Conservation (phyloP, 495 filamentous ascomycete species). For the Podospora fimiseda region DNA sequence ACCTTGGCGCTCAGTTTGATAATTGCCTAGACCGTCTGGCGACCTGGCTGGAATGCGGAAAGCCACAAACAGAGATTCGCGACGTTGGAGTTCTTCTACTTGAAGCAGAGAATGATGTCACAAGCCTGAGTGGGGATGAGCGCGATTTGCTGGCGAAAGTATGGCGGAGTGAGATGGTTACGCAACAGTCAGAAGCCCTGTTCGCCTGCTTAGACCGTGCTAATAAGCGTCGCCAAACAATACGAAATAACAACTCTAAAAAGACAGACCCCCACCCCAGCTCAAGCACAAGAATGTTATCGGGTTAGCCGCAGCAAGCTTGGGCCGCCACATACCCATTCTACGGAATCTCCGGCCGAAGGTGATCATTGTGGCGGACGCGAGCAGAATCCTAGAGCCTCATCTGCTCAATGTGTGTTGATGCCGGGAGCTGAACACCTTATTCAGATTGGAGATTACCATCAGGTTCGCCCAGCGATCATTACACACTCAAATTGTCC, state of each 20-base stretch:
- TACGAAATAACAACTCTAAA: slow-evolving; percentile 34
- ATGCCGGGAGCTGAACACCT: slow-evolving; percentile 64
- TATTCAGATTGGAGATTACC: slow-evolving; percentile 74
- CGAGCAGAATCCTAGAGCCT: slow-evolving; percentile 68
- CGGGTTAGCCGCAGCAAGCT: slow-evolving; percentile 67
- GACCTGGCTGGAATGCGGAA: background rate
- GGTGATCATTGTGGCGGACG: slow-evolving; percentile 71
- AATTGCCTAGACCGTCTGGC: background rate
- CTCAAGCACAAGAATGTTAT: slow-evolving; percentile 61
- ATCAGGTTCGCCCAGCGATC: slow-evolving; percentile 57
- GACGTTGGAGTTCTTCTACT: too few relatives aligned
- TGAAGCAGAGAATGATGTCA: too few relatives aligned
- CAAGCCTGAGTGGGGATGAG: too few relatives aligned
- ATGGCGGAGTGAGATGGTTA: too few relatives aligned
- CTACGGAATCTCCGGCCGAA: slow-evolving; percentile 57
- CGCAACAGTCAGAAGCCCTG: too few relatives aligned
- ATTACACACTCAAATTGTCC: slow-evolving; percentile 28
- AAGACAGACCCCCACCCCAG: slow-evolving; percentile 46
- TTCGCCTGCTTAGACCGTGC: slow-evolving; percentile 7
- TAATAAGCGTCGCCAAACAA: background rate
- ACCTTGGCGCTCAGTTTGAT: too few relatives aligned
- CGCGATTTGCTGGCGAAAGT: too few relatives aligned
- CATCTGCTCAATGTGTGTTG: slow-evolving; percentile 62
- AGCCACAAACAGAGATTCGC: too few relatives aligned
- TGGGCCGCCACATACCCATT: slow-evolving; percentile 58